Conservation (phyloP, 2,329 filamentous ascomycete species). For the Apiospora aurea region DNA sequence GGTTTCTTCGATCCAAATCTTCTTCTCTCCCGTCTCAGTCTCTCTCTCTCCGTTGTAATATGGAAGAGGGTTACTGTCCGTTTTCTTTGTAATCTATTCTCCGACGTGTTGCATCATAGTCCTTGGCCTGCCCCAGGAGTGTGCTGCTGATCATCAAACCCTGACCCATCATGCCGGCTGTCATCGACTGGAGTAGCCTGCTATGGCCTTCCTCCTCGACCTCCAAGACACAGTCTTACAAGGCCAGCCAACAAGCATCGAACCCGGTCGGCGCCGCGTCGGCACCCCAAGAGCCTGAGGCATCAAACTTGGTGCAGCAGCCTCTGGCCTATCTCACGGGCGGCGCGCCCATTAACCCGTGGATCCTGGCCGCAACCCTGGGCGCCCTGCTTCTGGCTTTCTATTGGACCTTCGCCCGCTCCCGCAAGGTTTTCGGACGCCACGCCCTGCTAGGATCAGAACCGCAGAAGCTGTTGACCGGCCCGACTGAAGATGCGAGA, state of each 20-base stretch:
- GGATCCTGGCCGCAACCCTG: constrained; percentile 9
- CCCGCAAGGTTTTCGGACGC: background rate
- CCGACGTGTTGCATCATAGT: background rate
- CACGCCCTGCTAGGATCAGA: background rate
- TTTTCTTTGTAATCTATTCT: constrained; percentile 7
- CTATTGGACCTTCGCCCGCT: background rate
- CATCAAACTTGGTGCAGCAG: background rate
- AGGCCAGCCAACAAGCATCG: background rate
- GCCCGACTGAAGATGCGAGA: background rate
- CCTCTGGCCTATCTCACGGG: background rate
- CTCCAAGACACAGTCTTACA: background rate
- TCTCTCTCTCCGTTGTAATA: background rate
- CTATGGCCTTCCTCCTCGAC: background rate
- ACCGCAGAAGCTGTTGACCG: background rate
- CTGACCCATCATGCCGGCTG: constrained; percentile 16
- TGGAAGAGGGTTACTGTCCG: background rate
- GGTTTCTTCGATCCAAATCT: background rate
- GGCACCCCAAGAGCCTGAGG: background rate
- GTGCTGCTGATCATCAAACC: background rate
- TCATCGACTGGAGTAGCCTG: constrained; percentile 24
- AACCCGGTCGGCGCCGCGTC: background rate
- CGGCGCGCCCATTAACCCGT: background rate
- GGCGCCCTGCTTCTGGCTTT: background rate
- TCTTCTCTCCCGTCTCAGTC: background rate
- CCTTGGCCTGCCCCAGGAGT: background rate